phyloP scores from a whole-genome alignment of 78 protist species.

The Dictyostelium brefeldianum region DNA sequence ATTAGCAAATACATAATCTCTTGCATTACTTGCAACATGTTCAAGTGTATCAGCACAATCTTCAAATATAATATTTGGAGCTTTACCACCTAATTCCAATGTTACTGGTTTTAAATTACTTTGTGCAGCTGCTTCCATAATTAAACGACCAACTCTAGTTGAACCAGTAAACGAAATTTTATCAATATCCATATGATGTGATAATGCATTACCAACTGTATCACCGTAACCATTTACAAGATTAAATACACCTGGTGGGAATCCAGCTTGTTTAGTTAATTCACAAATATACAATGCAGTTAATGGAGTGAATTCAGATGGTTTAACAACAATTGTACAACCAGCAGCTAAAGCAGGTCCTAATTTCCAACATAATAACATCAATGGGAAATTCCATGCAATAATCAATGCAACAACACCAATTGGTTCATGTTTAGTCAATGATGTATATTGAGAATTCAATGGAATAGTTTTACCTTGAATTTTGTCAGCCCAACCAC shows the following conservation, averaged over 20 bases:
- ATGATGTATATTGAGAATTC: constrained; percentile 19
- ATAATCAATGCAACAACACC: constrained; percentile 86
- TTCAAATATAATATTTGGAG: constrained; percentile 92
- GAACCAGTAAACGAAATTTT: constrained; percentile 93
- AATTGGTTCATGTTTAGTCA: constrained; percentile 78
- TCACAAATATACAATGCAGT: constrained; percentile 88
- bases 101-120: constrained; percentile 68
- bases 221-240: constrained; percentile 89
- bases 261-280: constrained; percentile 82
- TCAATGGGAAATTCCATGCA: constrained; percentile 88
- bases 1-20: constrained; percentile 9
- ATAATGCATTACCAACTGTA: constrained; percentile 79
- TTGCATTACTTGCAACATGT: neutral
- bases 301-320: constrained; percentile 93
- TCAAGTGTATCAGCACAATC: constrained; percentile 85
- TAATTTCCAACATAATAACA: constrained; percentile 81
- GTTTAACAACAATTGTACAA: constrained; percentile 91
- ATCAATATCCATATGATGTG: constrained; percentile 81
- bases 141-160: constrained; percentile 68
- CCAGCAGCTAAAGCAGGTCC: constrained; percentile 95
- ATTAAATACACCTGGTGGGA: constrained; percentile 94
- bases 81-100: constrained; percentile 96
- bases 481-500: constrained; percentile 89
- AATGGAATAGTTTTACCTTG: constrained; percentile 42
- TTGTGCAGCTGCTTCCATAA: constrained; percentile 39